These are phyloP conservation scores for Umbelopsis ramanniana DNA, from an alignment of 192 early-diverging fungal species.

Conservation along the genomic window DNA sequence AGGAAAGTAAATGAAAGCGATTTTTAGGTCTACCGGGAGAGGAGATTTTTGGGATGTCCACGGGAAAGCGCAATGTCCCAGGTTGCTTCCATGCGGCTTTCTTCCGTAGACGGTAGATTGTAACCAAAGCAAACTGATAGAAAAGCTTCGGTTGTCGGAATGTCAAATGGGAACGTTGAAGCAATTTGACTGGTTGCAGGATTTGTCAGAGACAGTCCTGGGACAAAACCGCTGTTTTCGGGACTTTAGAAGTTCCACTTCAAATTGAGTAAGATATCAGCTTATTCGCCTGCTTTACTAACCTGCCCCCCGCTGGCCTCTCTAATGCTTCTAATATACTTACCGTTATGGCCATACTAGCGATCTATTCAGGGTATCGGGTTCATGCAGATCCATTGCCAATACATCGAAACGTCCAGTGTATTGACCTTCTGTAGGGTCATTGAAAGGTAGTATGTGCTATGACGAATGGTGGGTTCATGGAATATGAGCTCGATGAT, in stretches of 20 bases:
- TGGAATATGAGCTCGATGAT: too few species aligned
- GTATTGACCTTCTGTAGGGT: too few species aligned
- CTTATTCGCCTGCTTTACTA: slow-evolving; percentile 11
- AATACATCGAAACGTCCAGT: too few species aligned
- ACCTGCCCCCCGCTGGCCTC: background rate
- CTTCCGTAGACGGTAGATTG: background rate
- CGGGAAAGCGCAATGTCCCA: too few species aligned
- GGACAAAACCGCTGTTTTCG: slow-evolving; percentile 4
- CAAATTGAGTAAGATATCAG: slow-evolving; percentile 21
- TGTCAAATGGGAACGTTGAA: background rate
- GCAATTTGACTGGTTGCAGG: slow-evolving; percentile 8
- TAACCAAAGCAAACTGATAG: background rate
- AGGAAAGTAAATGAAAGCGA: too few species aligned
- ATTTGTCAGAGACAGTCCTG: slow-evolving; percentile 15
- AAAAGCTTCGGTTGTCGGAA: background rate
- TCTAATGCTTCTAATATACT: slow-evolving; percentile 5
- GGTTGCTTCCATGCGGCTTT: too few species aligned
- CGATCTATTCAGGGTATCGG: too few species aligned
- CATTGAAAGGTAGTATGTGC: too few species aligned
- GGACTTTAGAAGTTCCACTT: slow-evolving; percentile 21
- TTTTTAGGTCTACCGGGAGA: too few species aligned
- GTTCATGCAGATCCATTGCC: too few species aligned
- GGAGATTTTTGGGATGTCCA: too few species aligned
- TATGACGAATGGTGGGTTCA: too few species aligned
- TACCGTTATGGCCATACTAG: background rate